Percentiles rank a stretch among this genome's conserved stretches.
phyloP scores from a whole-genome alignment of 2,329 filamentous ascomycete genomes.

The Cercospora zeae-maydis region DNA sequence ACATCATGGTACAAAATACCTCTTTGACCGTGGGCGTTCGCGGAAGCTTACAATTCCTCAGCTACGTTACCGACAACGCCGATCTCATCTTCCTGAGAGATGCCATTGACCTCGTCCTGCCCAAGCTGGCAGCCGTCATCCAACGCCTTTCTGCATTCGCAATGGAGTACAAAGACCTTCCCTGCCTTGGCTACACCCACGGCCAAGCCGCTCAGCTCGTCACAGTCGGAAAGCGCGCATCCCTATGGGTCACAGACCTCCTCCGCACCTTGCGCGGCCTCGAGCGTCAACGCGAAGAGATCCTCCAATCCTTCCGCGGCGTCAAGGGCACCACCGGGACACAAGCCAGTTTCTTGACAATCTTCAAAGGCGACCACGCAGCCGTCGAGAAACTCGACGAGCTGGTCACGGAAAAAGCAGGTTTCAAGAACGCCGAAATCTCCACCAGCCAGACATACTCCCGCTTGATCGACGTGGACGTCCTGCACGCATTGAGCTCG shows the following conservation, averaged over 20 bases:
- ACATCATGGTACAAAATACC: conserved; percentile 46
- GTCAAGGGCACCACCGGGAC: conserved; percentile 71
- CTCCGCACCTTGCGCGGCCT: conserved; percentile 72
- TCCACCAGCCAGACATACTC: conserved; percentile 73
- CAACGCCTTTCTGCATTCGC: conserved; percentile 71
- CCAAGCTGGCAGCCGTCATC: conserved; percentile 76
- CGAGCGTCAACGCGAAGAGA: conserved; percentile 62
- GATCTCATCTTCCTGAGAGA: conserved; percentile 75
- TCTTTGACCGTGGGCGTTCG: not conserved
- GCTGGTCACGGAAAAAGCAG: conserved; percentile 63
- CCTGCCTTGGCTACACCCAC: conserved; percentile 75
- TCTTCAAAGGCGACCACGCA: conserved; percentile 59
- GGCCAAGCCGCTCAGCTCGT: conserved; percentile 58
- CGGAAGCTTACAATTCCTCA: conserved; percentile 1
- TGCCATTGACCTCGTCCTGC: conserved; percentile 70
- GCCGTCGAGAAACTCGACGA: conserved; percentile 62
- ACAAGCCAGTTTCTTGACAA: conserved; percentile 72
- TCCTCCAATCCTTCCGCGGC: conserved; percentile 66
- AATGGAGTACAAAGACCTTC: conserved; percentile 65
- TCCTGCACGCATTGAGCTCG: conserved; percentile 76
- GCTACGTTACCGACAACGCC: conserved; percentile 67
- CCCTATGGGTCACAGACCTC: conserved; percentile 72
- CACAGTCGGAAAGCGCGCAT: conserved; percentile 63
- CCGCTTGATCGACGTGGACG: conserved; percentile 74
- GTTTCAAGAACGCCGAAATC: conserved; percentile 58